Percentiles rank a stretch among this genome's conserved stretches.
Conservation (phyloP, 108 stramenopile species). For the Skeletonema costatum region DNA sequence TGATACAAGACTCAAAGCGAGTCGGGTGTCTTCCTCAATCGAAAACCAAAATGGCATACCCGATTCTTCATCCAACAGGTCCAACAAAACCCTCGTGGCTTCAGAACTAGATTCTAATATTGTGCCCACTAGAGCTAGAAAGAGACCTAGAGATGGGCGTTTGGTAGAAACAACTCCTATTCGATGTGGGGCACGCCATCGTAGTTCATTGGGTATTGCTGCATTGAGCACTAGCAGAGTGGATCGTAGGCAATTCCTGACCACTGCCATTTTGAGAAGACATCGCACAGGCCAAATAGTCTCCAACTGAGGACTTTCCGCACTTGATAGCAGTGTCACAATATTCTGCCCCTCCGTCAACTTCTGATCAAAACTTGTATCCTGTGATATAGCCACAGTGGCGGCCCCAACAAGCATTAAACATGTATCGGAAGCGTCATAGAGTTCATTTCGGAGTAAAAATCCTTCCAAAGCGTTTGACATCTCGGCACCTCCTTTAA, state of each 20-base stretch:
- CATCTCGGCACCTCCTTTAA: slow-evolving; percentile 71
- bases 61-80: slow-evolving; percentile 63
- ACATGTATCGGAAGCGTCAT: slow-evolving; percentile 68
- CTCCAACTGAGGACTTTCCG: slow-evolving; percentile 28
- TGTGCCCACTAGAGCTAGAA: slow-evolving; percentile 51
- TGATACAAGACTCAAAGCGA: slow-evolving; percentile 56
- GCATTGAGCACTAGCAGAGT: slow-evolving; percentile 68
- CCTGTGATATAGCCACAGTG: slow-evolving; percentile 47
- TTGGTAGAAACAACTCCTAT: slow-evolving; percentile 5
- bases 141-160: slow-evolving; percentile 54
- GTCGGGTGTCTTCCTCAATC: slow-evolving; percentile 60
- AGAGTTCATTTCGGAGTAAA: slow-evolving; percentile 54
- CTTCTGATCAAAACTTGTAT: slow-evolving; percentile 11
- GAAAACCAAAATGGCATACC: slow-evolving; percentile 66
- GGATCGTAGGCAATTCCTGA: slow-evolving; percentile 65
- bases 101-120: slow-evolving; percentile 58
- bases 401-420: slow-evolving; percentile 63
- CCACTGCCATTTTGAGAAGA: slow-evolving; percentile 65
- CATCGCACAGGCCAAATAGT: slow-evolving; percentile 73
- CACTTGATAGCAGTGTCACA: slow-evolving; percentile 28
- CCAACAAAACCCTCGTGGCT: slow-evolving; percentile 55
- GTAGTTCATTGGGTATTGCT: slow-evolving; percentile 78
- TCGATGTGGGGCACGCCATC: slow-evolving; percentile 46
- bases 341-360: slow-evolving; percentile 20
- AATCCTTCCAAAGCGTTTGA: slow-evolving; percentile 66